Evolutionary conservation across 1,284 basidiomycete species (phyloP).

Genomic region (Austroboletus novae-zelandiae): DNA sequence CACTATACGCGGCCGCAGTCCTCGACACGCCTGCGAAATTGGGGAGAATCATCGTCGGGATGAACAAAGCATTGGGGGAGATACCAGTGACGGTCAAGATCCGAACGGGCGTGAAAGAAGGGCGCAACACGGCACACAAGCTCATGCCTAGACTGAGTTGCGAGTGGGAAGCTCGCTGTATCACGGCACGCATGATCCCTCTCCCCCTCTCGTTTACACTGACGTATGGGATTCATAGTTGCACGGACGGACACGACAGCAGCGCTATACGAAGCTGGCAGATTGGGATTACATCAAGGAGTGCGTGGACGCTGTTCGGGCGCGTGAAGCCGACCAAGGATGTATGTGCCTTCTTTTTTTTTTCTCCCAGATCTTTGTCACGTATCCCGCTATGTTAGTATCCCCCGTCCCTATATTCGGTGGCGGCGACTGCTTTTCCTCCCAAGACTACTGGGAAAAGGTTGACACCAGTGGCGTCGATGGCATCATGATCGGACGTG

Average conservation of each 20-base stretch:
- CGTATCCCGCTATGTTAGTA: slow-evolving; percentile 45
- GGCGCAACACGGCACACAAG: slow-evolving; percentile 85
- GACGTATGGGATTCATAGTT: slow-evolving; percentile 49
- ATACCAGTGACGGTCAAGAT: slow-evolving; percentile 96
- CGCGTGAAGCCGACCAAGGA: slow-evolving; percentile 70
- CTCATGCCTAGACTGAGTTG: slow-evolving; percentile 81
- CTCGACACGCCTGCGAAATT: slow-evolving; percentile 83
- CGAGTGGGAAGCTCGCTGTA: slow-evolving; percentile 78
- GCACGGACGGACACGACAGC: slow-evolving; percentile 90
- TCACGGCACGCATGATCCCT: slow-evolving; percentile 58
- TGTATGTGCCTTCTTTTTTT: slow-evolving; percentile 41
- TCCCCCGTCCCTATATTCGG: slow-evolving; percentile 91
- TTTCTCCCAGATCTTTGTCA: not conserved
- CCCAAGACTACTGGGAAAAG: slow-evolving; percentile 79
- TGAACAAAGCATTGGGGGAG: slow-evolving; percentile 89
- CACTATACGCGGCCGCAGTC: slow-evolving; percentile 42
- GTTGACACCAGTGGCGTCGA: slow-evolving; percentile 82
- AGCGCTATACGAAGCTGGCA: slow-evolving; percentile 84
- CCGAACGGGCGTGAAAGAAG: slow-evolving; percentile 88
- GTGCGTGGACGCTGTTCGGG: slow-evolving; percentile 86
- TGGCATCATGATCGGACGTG: slow-evolving; percentile 93
- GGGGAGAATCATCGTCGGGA: slow-evolving; percentile 85
- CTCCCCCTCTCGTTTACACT: not conserved
- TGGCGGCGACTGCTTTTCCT: slow-evolving; percentile 92
- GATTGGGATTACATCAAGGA: slow-evolving; percentile 91